Percentiles rank a stretch among this genome's conserved stretches.
Evolutionary conservation across 176 grass and related monocot species (phyloP).

Genomic region (Ampelocalamus luodianensis): DNA sequence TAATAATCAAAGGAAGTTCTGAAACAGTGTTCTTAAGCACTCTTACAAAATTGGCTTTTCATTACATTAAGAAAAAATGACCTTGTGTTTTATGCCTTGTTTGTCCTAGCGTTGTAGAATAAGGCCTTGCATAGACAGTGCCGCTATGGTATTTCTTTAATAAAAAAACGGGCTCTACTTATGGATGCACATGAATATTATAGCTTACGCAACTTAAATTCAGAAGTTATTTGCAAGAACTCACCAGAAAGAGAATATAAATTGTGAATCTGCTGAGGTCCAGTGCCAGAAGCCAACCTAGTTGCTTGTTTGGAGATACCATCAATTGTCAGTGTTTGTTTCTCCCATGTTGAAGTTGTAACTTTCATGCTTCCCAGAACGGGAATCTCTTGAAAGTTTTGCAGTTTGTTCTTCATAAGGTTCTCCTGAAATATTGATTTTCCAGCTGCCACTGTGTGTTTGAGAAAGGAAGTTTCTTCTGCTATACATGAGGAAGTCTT

Average conservation of each 20-base stretch:
- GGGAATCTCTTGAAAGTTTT: constrained; percentile 35
- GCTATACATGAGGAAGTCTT: neutral
- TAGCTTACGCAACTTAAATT: constrained; percentile 17
- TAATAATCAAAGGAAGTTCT: neutral
- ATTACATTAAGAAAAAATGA: constrained; percentile 12
- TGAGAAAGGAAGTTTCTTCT: constrained; percentile 29
- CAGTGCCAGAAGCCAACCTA: constrained; percentile 42
- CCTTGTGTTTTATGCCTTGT: neutral
- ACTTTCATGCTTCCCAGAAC: constrained; percentile 24
- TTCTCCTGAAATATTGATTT: constrained; percentile 38
- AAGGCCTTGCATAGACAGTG: neutral
- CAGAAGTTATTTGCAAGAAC: constrained; percentile 25
- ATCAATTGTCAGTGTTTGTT: constrained; percentile 67
- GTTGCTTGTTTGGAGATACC: constrained; percentile 63
- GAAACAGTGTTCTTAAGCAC: neutral
- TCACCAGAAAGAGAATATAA: constrained; percentile 60
- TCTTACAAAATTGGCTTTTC: neutral
- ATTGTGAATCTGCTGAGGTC: constrained; percentile 56
- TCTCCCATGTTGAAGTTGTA: constrained; percentile 50
- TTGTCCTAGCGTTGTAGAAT: neutral
- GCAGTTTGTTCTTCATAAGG: constrained; percentile 21
- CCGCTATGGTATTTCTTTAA: neutral
- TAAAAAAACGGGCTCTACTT: neutral
- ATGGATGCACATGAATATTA: neutral
- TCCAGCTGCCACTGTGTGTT: constrained; percentile 18